phyloP scores from a whole-genome alignment of 2,329 filamentous ascomycete genomes.

The Huntiella savannae region DNA sequence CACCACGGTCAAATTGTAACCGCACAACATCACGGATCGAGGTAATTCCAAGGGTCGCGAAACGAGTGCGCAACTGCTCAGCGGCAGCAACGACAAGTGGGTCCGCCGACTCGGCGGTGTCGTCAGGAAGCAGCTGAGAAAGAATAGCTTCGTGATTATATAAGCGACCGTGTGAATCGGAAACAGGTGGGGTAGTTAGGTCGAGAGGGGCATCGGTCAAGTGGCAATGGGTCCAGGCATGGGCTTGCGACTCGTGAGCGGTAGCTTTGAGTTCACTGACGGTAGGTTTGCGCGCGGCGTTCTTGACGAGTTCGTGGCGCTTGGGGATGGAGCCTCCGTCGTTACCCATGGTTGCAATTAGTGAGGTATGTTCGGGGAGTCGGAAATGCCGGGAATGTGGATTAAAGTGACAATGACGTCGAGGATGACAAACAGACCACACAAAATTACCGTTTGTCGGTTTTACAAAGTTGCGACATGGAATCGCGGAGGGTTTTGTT shows the following conservation, averaged over 20 bases:
- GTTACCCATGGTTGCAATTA: slow-evolving; percentile 59
- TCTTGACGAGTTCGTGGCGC: slow-evolving; percentile 86
- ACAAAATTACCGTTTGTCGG: background rate
- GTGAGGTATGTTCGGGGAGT: background rate
- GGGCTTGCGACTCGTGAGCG: slow-evolving; percentile 63
- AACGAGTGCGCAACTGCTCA: slow-evolving; percentile 18
- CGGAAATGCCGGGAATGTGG: background rate
- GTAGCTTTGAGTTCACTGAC: slow-evolving; percentile 77
- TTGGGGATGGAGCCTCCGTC: slow-evolving; percentile 94
- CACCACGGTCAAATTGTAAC: slow-evolving; percentile 47
- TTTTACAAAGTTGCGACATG: background rate
- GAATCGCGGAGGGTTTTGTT: too few species aligned
- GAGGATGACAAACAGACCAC: too few species aligned
- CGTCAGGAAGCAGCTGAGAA: slow-evolving; percentile 31
- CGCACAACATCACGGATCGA: slow-evolving; percentile 74
- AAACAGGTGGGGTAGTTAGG: slow-evolving; percentile 48
- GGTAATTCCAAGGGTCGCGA: slow-evolving; percentile 43
- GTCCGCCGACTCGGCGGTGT: slow-evolving; percentile 31
- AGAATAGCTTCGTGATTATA: slow-evolving; percentile 93
- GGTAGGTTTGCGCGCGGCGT: slow-evolving; percentile 66
- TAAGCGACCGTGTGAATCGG: slow-evolving; percentile 63
- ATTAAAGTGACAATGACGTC: too few species aligned
- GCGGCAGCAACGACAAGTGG: slow-evolving; percentile 15
- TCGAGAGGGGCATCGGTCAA: slow-evolving; percentile 62
- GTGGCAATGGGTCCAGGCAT: slow-evolving; percentile 75